Evolutionary conservation across 2,329 filamentous ascomycete genomes (phyloP).

Genomic region (Fusarium sambucinum): DNA sequence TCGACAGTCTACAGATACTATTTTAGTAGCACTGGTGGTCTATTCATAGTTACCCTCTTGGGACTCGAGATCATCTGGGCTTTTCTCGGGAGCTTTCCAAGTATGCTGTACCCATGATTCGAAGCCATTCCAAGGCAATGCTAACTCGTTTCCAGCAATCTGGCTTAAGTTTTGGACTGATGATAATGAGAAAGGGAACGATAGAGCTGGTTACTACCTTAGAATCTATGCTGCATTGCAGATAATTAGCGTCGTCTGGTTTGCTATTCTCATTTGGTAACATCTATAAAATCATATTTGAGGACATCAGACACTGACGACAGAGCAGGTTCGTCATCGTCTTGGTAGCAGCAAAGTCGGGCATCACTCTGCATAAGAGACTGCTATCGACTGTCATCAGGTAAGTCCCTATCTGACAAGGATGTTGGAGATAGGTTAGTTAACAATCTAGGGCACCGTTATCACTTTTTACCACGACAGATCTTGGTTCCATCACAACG

Average conservation of each 20-base stretch:
- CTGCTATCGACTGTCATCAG: constrained; percentile 44
- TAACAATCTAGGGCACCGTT: constrained; percentile 53
- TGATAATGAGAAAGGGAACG: constrained; percentile 25
- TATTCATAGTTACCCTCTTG: constrained; percentile 41
- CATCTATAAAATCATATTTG: neutral
- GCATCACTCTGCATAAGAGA: constrained; percentile 43
- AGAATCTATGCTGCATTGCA: constrained; percentile 47
- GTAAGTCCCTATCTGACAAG: neutral
- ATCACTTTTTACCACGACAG: constrained; percentile 56
- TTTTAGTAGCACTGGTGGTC: constrained; percentile 46
- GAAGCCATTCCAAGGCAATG: accelerated
- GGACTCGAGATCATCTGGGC: constrained; percentile 44
- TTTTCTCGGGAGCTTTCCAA: constrained; percentile 49
- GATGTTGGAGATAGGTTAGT: neutral
- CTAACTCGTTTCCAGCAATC: constrained; percentile 39
- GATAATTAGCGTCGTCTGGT: constrained; percentile 37
- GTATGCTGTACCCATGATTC: constrained; percentile 26
- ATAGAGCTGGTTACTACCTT: constrained; percentile 40
- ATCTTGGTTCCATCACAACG: constrained; percentile 57
- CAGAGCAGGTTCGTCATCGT: constrained; percentile 48
- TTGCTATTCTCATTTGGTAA: constrained; percentile 42
- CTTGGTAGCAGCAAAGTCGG: constrained; percentile 46
- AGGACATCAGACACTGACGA: neutral
- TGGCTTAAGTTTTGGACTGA: constrained; percentile 52
- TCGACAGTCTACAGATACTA: constrained; percentile 49